Evolutionary conservation across 306 rosid species (phyloP).

Genomic region (Quercus rubra): DNA sequence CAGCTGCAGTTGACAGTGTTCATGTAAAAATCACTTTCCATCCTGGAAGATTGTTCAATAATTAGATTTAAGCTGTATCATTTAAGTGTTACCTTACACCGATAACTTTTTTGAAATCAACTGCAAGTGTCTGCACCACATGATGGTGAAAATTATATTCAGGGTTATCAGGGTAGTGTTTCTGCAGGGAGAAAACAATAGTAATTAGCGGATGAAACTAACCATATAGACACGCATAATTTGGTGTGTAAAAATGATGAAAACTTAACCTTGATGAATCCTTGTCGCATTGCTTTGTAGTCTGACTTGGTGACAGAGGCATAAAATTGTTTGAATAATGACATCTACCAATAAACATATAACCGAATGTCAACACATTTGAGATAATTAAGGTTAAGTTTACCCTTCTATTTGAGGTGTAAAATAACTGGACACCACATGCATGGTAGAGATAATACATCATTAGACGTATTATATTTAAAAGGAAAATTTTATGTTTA

Average conservation of each 20-base stretch:
- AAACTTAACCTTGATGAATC: conserved; percentile 64
- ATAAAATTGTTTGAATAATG: conserved; percentile 81
- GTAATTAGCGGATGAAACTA: neutral
- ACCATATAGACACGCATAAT: neutral
- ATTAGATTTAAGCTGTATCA: neutral
- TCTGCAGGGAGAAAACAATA: conserved; percentile 31
- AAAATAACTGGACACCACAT: too few species aligned
- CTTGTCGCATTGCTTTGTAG: conserved; percentile 70
- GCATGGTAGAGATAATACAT: too few species aligned
- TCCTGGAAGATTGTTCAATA: neutral
- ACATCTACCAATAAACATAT: conserved; percentile 40
- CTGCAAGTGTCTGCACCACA: conserved; percentile 60
- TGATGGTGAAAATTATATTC: conserved; percentile 49
- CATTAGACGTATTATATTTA: too few species aligned
- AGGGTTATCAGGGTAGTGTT: conserved; percentile 19
- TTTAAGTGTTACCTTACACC: conserved; percentile 67
- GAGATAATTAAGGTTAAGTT: neutral
- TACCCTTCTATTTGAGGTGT: too few species aligned
- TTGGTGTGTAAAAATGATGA: neutral
- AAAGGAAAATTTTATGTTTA: too few species aligned
- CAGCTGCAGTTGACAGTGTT: conserved; percentile 40
- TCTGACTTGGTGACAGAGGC: conserved; percentile 66
- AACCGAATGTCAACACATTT: conserved; percentile 10
- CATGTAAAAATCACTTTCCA: conserved; percentile 2
- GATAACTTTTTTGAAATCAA: conserved; percentile 69